Percentiles rank a stretch among this genome's conserved stretches.
These are phyloP conservation scores for Centaurea solstitialis DNA, from an alignment of 129 eudicot genomes.

Conservation along the genomic window DNA sequence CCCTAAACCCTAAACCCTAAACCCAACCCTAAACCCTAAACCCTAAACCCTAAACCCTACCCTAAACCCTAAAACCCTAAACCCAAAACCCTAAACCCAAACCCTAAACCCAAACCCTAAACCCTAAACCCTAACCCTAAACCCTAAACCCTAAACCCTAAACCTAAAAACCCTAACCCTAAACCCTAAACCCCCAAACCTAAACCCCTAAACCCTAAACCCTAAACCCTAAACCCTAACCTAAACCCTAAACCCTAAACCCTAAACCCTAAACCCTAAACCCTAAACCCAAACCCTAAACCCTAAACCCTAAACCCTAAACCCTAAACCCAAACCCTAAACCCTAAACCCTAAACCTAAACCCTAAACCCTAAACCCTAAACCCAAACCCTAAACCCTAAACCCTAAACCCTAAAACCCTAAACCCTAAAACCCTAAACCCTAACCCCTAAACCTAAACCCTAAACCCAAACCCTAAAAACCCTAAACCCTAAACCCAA, in stretches of 20 bases:
- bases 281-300: conserved; percentile 32
- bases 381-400: conserved; percentile 28
- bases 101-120: background rate
- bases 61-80: background rate
- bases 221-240: conserved; percentile 24
- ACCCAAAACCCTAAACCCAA: background rate
- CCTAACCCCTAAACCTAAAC: conserved; percentile 29
- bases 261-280: conserved; percentile 33
- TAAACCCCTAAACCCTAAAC: conserved; percentile 27
- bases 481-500: conserved; percentile 24
- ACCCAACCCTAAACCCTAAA: too few species aligned
- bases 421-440: conserved; percentile 35
- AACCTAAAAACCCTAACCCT: background rate
- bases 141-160: background rate
- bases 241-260: conserved; percentile 28
- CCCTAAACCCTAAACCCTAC: too few species aligned
- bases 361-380: conserved; percentile 30
- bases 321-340: conserved; percentile 32
- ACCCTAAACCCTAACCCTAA: background rate
- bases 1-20: background rate
- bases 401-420: conserved; percentile 29
- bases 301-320: conserved; percentile 21
- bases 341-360: conserved; percentile 32
- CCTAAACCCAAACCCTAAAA: conserved; percentile 31
- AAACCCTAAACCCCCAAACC: conserved; percentile 26